Conservation (phyloP, 306 rosid genomes). For the Corylus americana region DNA sequence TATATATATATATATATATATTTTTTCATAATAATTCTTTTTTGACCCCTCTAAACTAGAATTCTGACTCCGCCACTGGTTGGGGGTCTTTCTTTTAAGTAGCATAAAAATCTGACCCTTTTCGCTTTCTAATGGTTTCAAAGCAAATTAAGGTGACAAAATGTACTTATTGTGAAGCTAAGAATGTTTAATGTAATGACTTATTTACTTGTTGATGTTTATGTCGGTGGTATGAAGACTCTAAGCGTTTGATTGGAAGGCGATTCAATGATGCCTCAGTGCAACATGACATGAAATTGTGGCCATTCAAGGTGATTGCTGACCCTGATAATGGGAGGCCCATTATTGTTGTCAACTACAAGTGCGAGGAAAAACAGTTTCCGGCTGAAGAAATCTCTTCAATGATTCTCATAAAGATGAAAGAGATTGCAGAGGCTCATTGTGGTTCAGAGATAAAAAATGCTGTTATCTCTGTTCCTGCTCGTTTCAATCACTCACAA, state of each 20-base stretch:
- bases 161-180: neutral
- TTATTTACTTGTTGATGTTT: neutral
- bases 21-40: no score
- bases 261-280: conserved; percentile 36
- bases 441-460: conserved; percentile 30
- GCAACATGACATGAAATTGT: conserved; percentile 36
- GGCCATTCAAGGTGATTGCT: conserved; percentile 44
- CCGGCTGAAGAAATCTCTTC: conserved; percentile 41
- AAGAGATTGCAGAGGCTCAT: conserved; percentile 38
- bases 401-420: conserved; percentile 42
- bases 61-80: no score
- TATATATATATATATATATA: no score
- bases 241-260: conserved; percentile 47
- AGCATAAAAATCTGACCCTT: neutral
- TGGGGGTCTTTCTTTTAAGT: no score
- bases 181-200: neutral
- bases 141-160: neutral
- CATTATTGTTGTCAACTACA: conserved; percentile 35
- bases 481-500: conserved; percentile 37
- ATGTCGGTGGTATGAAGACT: conserved; percentile 17
- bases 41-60: no score
- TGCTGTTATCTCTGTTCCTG: conserved; percentile 45
- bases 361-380: conserved; percentile 39
- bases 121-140: neutral
- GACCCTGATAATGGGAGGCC: conserved; percentile 38